Evolutionary conservation across 2,329 filamentous ascomycete species (phyloP), one percentile per base, ranked within the genome.

Genomic region (Claviceps paspali): DNA sequence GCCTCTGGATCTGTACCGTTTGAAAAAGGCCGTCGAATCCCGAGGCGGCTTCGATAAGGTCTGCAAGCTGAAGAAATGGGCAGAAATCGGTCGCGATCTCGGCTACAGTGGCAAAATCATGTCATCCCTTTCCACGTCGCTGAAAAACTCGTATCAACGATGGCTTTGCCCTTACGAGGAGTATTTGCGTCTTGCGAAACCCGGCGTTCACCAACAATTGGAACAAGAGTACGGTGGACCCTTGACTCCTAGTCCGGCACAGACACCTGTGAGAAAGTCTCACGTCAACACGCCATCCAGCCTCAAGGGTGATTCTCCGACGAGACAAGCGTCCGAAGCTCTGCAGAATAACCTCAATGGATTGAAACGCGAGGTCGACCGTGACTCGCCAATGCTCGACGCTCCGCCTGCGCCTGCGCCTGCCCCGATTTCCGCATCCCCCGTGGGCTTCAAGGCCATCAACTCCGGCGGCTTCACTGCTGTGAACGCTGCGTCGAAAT

Each of bases 31-130:
- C 1, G 91, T 98, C 26, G 91, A 96, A 54, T 80, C 84, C 22
- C 77, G 91, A 43, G 91, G 91, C 33, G 91, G 91, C 3, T 98
- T 98, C 49, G 87, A 95, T 38, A 83, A 83, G 52, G 91, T 98
- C 31, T 98, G 91, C 69, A 95, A 94, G 60, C 71, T 80, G 39
- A 98, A 98, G 63, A 96, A 96, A 63, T 98, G 91, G 91, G 91
- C 91, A 12, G 91, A 98, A 58, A 96, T 98, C 49, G 91, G 91
- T 24, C 78, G 91, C 51, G 91, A 96, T 55, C 64, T 98, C 33
- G 91, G 91, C 38, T 98, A 98, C 60, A 96, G 88, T 53, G 91
- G 91, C 54, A 98, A 98, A 65, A 98, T 98, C 45, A 98, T 98
- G 91, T 96, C 88, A 2, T 96, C 91, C 7, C 65, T 98, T 33